phyloP scores from a whole-genome alignment of 768 basidiomycete species.

The Gymnopilus dilepis region DNA sequence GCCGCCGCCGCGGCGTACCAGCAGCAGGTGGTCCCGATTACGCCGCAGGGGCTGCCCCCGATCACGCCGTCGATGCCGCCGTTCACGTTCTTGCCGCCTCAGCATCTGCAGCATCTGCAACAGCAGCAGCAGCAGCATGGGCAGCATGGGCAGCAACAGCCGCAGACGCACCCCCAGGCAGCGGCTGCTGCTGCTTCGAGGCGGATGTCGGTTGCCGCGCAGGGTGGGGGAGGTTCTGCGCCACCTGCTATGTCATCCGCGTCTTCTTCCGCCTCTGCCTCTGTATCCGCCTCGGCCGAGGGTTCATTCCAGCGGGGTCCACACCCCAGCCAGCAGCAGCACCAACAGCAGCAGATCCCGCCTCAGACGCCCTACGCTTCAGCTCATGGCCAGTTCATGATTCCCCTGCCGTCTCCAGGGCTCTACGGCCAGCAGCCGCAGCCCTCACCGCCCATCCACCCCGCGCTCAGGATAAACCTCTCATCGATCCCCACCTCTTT shows the following conservation, averaged over 20 bases:
- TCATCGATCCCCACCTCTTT: conserved; percentile 44
- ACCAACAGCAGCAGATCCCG: conserved; percentile 5
- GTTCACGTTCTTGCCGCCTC: conserved; percentile 78
- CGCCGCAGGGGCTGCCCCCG: conserved; percentile 84
- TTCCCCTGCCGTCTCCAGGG: conserved; percentile 64
- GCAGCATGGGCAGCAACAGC: conserved; percentile 14
- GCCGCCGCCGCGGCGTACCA: conserved; percentile 15
- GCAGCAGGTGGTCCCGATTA: conserved; percentile 44
- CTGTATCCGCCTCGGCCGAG: neutral
- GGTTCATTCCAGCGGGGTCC: neutral
- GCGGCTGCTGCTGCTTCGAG: neutral
- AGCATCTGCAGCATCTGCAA: neutral
- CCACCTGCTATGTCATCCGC: neutral
- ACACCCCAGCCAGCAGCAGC: conserved; percentile 8
- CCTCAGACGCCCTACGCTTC: conserved; percentile 52
- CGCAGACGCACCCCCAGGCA: conserved; percentile 1
- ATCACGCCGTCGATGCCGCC: conserved; percentile 99
- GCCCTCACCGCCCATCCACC: conserved; percentile 15
- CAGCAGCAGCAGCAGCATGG: no score
- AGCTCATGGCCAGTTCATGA: conserved; percentile 32
- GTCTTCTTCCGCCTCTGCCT: neutral
- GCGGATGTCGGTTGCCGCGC: neutral
- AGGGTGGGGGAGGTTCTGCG: neutral
- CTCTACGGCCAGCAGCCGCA: conserved; percentile 26
- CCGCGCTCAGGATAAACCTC: conserved; percentile 26